Conservation (phyloP, 202 grass and related monocot genomes). For the Schoenoplectus triqueter region DNA sequence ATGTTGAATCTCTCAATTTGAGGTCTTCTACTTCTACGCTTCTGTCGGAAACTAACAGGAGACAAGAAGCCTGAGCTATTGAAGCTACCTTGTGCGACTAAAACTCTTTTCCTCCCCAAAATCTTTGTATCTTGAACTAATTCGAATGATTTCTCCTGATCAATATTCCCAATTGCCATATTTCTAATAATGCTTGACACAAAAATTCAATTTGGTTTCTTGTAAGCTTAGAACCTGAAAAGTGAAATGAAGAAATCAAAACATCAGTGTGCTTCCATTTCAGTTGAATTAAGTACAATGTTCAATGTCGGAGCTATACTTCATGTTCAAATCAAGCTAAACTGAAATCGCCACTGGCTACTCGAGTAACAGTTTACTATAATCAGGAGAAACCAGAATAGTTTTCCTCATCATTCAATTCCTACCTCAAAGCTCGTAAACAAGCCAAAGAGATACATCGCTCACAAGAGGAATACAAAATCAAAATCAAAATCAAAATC, state of each 20-base stretch:
- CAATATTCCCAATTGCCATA: constrained; percentile 44
- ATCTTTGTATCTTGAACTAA: constrained; percentile 52
- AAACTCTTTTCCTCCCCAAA: constrained; percentile 73
- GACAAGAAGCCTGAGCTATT: constrained; percentile 41
- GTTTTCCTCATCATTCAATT: not conserved
- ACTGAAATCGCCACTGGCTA: not conserved
- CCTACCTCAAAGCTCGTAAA: not conserved
- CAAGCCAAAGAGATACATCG: not conserved
- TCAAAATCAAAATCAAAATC: not conserved
- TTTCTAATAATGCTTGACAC: constrained; percentile 7
- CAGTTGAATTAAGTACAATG: constrained; percentile 21
- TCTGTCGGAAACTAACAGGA: constrained; percentile 44
- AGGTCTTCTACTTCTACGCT: constrained; percentile 54
- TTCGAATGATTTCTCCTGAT: constrained; percentile 43
- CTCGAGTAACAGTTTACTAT: not conserved
- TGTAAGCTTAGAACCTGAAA: constrained; percentile 25
- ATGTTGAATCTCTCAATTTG: constrained; percentile 50
- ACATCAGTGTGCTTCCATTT: constrained; percentile 8
- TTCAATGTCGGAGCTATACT: not conserved
- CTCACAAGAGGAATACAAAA: not conserved
- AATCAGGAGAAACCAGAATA: not conserved
- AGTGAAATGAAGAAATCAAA: not conserved
- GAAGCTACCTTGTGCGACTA: constrained; percentile 41
- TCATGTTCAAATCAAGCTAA: not conserved
- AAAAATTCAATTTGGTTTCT: not conserved